A percentile compares a stretch with the other conserved stretches of the same genome.
phyloP scores from a whole-genome alignment of 2,329 filamentous ascomycete species.

The Coniosporium tulheliwenetii region DNA sequence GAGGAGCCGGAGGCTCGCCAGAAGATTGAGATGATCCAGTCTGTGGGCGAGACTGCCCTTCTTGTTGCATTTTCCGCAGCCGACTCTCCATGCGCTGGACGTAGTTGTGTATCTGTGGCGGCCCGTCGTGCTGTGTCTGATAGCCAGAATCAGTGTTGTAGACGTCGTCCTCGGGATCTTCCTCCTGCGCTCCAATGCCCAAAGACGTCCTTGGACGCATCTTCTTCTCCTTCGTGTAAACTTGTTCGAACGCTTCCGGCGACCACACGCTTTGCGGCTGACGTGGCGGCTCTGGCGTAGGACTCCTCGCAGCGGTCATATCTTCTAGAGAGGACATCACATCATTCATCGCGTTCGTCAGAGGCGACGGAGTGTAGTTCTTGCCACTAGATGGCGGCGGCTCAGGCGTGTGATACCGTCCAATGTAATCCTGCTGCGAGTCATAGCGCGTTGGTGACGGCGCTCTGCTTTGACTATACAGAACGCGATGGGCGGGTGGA shows the following conservation, averaged over 20 bases:
- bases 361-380: conserved; percentile 66
- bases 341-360: conserved; percentile 93
- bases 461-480: conserved; percentile 32
- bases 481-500: conserved; percentile 60
- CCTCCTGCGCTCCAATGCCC: conserved; percentile 43
- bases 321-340: conserved; percentile 91
- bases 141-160: background rate
- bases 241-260: conserved; percentile 64
- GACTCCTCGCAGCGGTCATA: conserved; percentile 48
- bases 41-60: conserved; percentile 5
- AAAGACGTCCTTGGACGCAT: conserved; percentile 49
- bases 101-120: conserved; percentile 68
- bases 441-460: conserved; percentile 26
- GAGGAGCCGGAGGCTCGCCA: conserved; percentile 42
- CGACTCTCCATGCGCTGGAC: conserved; percentile 84
- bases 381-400: conserved; percentile 53
- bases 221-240: conserved; percentile 21
- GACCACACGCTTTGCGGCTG: conserved; percentile 66
- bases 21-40: background rate
- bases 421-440: conserved; percentile 30
- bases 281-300: conserved; percentile 38
- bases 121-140: conserved; percentile 24
- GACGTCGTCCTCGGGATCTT: conserved; percentile 16
- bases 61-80: conserved; percentile 52
- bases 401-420: conserved; percentile 42